Conservation (phyloP, 768 basidiomycete species). For the Termitomyces sp. region DNA sequence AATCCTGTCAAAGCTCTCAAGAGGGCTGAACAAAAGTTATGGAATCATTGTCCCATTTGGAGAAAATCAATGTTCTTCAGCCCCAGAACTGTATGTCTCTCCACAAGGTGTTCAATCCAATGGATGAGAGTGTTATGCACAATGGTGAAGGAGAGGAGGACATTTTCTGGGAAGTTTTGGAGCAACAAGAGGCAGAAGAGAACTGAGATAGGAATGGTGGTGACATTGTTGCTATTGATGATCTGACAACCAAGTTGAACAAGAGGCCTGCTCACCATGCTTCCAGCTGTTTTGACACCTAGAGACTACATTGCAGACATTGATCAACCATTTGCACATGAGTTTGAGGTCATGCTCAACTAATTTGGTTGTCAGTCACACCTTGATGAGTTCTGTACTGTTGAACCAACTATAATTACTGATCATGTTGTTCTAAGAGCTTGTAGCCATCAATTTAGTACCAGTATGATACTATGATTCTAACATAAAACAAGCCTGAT, state of each 20-base stretch:
- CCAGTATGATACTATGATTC: too few species aligned
- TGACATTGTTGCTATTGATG: neutral
- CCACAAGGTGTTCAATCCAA: too few species aligned
- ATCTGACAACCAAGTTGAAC: neutral
- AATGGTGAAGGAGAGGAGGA: too few species aligned
- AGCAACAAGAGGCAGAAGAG: neutral
- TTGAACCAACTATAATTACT: neutral
- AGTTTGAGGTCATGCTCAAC: neutral
- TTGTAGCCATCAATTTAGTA: too few species aligned
- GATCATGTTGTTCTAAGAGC: neutral
- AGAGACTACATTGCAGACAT: conserved; percentile 3
- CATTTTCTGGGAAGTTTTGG: neutral
- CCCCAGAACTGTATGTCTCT: too few species aligned
- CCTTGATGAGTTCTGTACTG: neutral
- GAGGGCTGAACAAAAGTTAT: too few species aligned
- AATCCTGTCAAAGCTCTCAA: too few species aligned
- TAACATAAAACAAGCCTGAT: too few species aligned
- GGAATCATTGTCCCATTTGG: too few species aligned
- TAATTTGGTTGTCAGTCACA: conserved; percentile 3
- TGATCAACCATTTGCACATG: conserved; percentile 6
- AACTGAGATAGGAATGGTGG: neutral
- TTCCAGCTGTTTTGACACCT: neutral
- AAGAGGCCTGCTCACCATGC: conserved; percentile 1
- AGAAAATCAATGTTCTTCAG: too few species aligned
- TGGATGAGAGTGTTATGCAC: neutral